Base-by-base conservation (phyloP, 78 protist genomes). In the Guillardia theta region DNA sequence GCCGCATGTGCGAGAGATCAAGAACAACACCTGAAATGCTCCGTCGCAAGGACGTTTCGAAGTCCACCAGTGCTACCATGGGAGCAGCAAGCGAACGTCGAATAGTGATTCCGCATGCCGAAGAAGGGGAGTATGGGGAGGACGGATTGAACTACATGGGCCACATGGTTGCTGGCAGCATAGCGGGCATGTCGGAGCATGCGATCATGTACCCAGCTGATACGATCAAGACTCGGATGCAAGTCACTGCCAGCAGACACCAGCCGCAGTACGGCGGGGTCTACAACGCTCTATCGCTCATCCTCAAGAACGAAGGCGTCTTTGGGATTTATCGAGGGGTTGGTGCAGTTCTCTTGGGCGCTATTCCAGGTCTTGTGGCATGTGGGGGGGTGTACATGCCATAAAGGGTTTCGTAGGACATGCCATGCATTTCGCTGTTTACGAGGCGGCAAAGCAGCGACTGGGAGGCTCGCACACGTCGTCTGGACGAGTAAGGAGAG, bases 81-180 rank as follows among this genome's bases (percentile, higher is more conserved):
- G n/a, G n/a, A n/a, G n/a, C n/a, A n/a, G n/a, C n/a, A n/a, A n/a
- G n/a, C n/a, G n/a, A n/a, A n/a, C n/a, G n/a, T n/a, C n/a, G 62
- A 53, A 70, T 70, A 15, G 22, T 70, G 46, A 70, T 70, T 43
- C 45, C 83, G 6, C 45, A 70, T 43, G 83, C 83, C 83, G 83
- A 70, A 15, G 83, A 70, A 70, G 33, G 33, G 12, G 41, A 33
- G 22, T 58, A 30, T 58, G 83, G 41, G 22, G 83, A 33, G 22
- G 83, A 70, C 41, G 83, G 83, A 24, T 64, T 87, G 45, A 87
- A 21, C 39, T 47, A 27, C 30, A 37, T 6, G 53, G 92, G 62
- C n/a, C 92, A 87, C 92, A 87, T 87, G 92, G 21, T 87, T 4
- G 92, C 92, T 4, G 92, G 92, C 92, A 5, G 46, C 44, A 3